Conservation (phyloP, 345 rosid genomes). For the Conringia planisiliqua region DNA sequence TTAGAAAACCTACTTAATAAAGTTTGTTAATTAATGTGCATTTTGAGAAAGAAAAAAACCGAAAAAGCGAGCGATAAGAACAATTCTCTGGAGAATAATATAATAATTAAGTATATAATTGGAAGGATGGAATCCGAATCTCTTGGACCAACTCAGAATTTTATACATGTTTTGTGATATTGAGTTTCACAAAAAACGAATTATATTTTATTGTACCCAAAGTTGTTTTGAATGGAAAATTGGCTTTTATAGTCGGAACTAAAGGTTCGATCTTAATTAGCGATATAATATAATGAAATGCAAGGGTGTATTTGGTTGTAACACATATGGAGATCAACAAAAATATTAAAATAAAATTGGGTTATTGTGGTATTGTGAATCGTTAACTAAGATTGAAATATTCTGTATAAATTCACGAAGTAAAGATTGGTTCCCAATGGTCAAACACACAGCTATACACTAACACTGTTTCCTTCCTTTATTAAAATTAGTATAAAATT, state of each 20-base stretch:
- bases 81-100: background rate
- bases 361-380: conserved; percentile 2
- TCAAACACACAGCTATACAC: conserved; percentile 30
- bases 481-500: background rate
- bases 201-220: background rate
- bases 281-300: conserved; percentile 23
- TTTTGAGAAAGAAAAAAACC: background rate
- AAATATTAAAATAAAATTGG: background rate
- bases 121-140: conserved; percentile 13
- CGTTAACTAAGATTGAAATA: background rate
- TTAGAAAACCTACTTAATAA: background rate
- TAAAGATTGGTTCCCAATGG: conserved; percentile 24
- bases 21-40: background rate
- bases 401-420: background rate
- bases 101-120: background rate
- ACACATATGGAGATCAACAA: conserved; percentile 11
- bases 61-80: conserved; percentile 1
- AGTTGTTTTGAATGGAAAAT: background rate
- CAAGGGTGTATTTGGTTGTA: conserved; percentile 28
- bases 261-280: background rate
- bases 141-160: conserved; percentile 15
- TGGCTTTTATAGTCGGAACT: background rate
- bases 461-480: background rate
- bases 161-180: background rate
- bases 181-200: conserved; percentile 1